Base-by-base conservation (phyloP, 2,329 filamentous ascomycete species). In the Fusarium sp. region DNA sequence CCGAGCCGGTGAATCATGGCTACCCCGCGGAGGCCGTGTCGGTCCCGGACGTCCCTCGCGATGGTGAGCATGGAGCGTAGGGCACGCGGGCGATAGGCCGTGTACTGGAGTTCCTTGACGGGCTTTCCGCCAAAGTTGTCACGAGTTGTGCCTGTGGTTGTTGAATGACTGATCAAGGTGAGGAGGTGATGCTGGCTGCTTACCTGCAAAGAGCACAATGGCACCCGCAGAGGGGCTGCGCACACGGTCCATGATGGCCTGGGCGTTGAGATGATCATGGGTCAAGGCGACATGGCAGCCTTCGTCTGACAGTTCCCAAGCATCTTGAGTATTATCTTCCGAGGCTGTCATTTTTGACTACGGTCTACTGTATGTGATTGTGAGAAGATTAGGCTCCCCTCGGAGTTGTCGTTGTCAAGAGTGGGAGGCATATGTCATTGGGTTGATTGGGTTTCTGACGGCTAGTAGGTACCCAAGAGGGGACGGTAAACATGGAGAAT, bases 1-100 rank as follows among this genome's bases (percentile, higher is more conserved):
- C 96, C 96, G 5, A 98, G 87, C 5, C 96, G 90, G 83, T 98
- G 96, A 16, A 93, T 87, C 81, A 98, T 93, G 58, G 92, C 91
- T 67, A 98, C 91, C 9, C 90, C 92, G 40, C 89, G 88, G 20
- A 98, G 88, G 1, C 81, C 83, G 80, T 97, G 91, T 74, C 90
- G 91, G 12, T 82, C 78, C 17, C 83, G 82, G 5, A 95, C 83
- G 5, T 85, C 81, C 7, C 85, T 83, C 44, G 90, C 90, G 75
- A 96, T 94, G 22, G 81, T 79, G 51, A 91, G 84, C 84, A 96
- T 91, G 2, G 92, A 92, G 40, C 87, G 86, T 8, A 96, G 86
- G 17, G 94, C 93, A 12, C 92, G 87, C 3, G 91, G 89, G 14
- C 87, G 84, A 82, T 97, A 97, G 10, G 94, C 90, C 20, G 90